Conservation (phyloP, 768 basidiomycete species). For the Rhodotorula taiwanensis region DNA sequence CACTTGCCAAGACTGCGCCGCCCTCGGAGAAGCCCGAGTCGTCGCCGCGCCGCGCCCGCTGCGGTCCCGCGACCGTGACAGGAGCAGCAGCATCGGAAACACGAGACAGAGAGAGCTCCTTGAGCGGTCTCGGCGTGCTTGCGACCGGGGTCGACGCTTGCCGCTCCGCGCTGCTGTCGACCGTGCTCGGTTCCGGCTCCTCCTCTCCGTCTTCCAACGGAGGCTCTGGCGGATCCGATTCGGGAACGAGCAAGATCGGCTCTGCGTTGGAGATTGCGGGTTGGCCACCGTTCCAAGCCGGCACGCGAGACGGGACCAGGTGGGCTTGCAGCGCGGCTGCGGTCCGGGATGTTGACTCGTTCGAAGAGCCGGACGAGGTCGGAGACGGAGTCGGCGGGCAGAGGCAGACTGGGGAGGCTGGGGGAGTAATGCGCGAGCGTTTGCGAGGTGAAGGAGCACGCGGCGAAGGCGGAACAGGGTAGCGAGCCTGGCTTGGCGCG, state of each 20-base stretch:
- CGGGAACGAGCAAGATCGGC: conserved; percentile 11
- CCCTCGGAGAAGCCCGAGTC: conserved; percentile 22
- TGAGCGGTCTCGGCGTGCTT: too few species aligned
- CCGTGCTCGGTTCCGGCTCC: neutral
- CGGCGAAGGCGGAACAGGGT: neutral
- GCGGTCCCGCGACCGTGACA: neutral
- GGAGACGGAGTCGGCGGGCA: neutral
- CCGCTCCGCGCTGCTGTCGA: neutral
- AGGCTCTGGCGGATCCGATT: neutral
- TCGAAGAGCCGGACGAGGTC: neutral
- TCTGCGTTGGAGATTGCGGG: neutral
- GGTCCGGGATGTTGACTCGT: neutral
- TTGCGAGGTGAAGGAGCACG: neutral
- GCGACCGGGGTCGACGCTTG: neutral
- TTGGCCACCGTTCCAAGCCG: neutral
- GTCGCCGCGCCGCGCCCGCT: conserved; percentile 3
- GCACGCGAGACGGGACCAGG: neutral
- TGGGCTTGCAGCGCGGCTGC: neutral
- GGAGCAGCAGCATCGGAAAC: too few species aligned
- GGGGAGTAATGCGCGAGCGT: neutral
- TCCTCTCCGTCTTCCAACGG: neutral
- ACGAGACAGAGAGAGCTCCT: too few species aligned
- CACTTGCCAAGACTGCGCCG: neutral
- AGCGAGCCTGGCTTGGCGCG: neutral
- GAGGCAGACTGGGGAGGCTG: neutral